Evolutionary conservation across 2,329 filamentous ascomycete species (phyloP).

Genomic region (Talaromyces sp.): DNA sequence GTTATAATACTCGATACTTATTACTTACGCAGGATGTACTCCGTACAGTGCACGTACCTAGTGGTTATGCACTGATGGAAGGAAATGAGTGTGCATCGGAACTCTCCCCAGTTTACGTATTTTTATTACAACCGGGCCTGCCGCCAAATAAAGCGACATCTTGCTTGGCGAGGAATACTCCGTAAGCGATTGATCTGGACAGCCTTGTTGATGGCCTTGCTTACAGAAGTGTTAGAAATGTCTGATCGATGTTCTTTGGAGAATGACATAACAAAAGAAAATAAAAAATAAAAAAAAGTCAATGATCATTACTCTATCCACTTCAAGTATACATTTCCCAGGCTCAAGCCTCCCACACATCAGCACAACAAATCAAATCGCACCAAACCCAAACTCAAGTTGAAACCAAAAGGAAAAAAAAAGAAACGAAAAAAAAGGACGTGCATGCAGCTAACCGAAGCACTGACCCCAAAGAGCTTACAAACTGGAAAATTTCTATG

Average conservation of each 20-base stretch:
- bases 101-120: constrained; percentile 3
- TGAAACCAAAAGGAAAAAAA: not conserved
- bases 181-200: not conserved
- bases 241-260: not conserved
- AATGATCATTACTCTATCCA: constrained; percentile 1
- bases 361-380: not conserved
- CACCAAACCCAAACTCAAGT: not conserved
- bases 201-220: not conserved
- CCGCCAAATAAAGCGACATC: not conserved
- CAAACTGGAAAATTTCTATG: not conserved
- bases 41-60: not conserved
- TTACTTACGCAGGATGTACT: not conserved
- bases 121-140: constrained; percentile 7
- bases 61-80: not conserved
- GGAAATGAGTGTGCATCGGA: not conserved
- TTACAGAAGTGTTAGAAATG: not conserved
- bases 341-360: not conserved
- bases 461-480: constrained; percentile 13
- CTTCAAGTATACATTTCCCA: not conserved
- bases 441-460: constrained; percentile 13
- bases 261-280: not conserved
- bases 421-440: not conserved
- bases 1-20: too few species aligned
- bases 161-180: not conserved
- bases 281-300: not conserved